phyloP scores from a whole-genome alignment of 164 flowering plant genomes.

The Echeveria elegans region DNA sequence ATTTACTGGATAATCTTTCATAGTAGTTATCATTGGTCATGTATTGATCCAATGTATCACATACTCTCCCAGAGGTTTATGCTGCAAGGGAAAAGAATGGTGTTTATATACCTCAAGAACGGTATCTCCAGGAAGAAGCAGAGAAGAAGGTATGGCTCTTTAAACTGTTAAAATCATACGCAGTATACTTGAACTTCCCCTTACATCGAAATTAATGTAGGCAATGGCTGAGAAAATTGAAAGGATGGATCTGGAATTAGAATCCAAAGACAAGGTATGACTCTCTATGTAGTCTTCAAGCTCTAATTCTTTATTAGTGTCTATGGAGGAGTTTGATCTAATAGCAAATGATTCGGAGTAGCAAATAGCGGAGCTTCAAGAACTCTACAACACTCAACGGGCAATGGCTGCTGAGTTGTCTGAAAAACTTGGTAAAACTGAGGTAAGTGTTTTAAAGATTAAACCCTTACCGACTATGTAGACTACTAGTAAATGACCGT shows the following conservation, averaged over 20 bases:
- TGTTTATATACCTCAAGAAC: constrained; percentile 67
- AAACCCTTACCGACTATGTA: too few relatives aligned
- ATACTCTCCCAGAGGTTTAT: constrained; percentile 46
- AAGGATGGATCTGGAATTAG: background rate
- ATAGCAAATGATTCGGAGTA: constrained; percentile 14
- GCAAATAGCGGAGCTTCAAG: constrained; percentile 49
- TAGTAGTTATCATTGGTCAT: too few relatives aligned
- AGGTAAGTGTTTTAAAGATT: background rate
- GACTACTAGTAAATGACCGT: too few relatives aligned
- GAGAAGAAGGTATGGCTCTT: constrained; percentile 61
- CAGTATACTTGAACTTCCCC: background rate
- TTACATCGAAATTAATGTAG: background rate
- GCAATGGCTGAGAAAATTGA: constrained; percentile 6
- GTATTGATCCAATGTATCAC: background rate
- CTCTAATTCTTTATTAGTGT: background rate
- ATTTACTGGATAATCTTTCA: background rate
- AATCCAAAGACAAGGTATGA: constrained; percentile 8
- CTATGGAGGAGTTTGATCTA: background rate
- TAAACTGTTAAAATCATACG: background rate
- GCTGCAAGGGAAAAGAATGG: constrained; percentile 92
- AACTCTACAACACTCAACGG: constrained; percentile 57
- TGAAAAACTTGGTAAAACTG: constrained; percentile 7
- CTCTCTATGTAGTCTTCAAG: background rate
- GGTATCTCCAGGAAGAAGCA: constrained; percentile 67
- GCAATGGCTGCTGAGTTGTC: constrained; percentile 16